Evolutionary conservation across 129 eudicot species (phyloP), one percentile per base, ranked within the genome.

Genomic region (Artemisia argyi): DNA sequence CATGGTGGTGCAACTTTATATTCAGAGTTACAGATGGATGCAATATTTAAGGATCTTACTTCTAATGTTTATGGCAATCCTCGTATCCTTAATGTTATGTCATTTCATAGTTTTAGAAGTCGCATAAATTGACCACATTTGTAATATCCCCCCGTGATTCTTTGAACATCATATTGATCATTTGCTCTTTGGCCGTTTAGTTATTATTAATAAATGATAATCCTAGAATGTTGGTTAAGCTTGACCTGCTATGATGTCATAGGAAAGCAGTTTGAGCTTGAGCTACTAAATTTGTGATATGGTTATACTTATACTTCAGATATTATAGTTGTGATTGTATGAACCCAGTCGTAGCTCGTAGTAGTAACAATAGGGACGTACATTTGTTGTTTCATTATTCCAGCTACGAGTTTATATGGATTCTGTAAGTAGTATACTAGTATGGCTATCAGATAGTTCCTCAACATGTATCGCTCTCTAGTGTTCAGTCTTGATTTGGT

Each of bases 1-100:
- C 98, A 94, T 80, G 98, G 91, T 71, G 98, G 98, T 69, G 91
- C 98, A 68, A 90, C 97, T 80, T 80, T 94, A 16, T 94, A 94
- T 66, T 94, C 98, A 5, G 98, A 94, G 60, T 76, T 72, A n/a
- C 98, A 94, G 76, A 76, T 94, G 92, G 97, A 94, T 72, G 91
- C 88, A 6, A 50, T 88, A 50, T 88, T 87, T 84, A 90, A 83
- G 71, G 95, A 86, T 78, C 93, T 94, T 74, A 82, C 76, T 55
- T 78, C 91, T 49, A 82, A 50, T 80, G 84, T 94, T 3, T 88
- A 83, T 76, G 97, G 86, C 50, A 94, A 94, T 86, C 98, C 98
- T 22, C 98, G 98, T 94, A 90, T 87, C 96, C 82, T 78, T 47
- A 14, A 39, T 13, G 16, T 17, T 22, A 9, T 7, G 15, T 28